Evolutionary conservation across 2,329 filamentous ascomycete genomes (phyloP), one percentile per base, ranked within the genome.

Genomic region (Cordyceps javanica): DNA sequence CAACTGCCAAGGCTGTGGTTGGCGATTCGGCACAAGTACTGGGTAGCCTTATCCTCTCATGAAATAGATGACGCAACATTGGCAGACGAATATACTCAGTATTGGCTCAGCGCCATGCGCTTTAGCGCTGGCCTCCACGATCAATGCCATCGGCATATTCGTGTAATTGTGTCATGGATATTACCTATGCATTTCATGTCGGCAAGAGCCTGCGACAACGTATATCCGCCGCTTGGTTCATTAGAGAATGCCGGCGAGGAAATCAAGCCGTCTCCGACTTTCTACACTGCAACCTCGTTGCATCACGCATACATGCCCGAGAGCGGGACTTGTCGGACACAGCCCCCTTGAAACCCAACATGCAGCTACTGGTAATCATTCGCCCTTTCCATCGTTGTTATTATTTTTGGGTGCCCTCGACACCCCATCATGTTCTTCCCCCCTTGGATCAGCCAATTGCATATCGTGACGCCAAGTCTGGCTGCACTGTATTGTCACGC

Each of bases 401-500:
- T 23, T 34, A 25, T n/a, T 19, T 34, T 21, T 34, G 16, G 6
- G n/a, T 38, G 26, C n/a, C n/a, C 26, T 38, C 32, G 32, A 9
- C 44, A 46, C 26, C 44, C 44, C 32, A n/a, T n/a, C n/a, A 26
- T 19, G 23, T 26, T n/a, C 11, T 8, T 41, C n/a, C n/a, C n/a
- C n/a, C n/a, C n/a, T n/a, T n/a, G n/a, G 23, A 52, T 14, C 9
- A 21, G 36, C 49, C 49, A 41, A 30, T 48, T 25, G 45, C 9
- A 19, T 34, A 34, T 21, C 41, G 34, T 14, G 49, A 39, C 25
- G 23, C 21, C 49, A 38, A 28, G 49, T 16, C 36, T 30, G n/a
- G n/a, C n/a, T n/a, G n/a, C n/a, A n/a, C n/a, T n/a, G 34, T 16
- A 52, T 41, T 41, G 34, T 52, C 49, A 52, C 49, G 49, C 49